Evolutionary conservation across 2,329 filamentous ascomycete species (phyloP), one percentile per base, ranked within the genome.

Genomic region (Hymenoscyphus albidus): DNA sequence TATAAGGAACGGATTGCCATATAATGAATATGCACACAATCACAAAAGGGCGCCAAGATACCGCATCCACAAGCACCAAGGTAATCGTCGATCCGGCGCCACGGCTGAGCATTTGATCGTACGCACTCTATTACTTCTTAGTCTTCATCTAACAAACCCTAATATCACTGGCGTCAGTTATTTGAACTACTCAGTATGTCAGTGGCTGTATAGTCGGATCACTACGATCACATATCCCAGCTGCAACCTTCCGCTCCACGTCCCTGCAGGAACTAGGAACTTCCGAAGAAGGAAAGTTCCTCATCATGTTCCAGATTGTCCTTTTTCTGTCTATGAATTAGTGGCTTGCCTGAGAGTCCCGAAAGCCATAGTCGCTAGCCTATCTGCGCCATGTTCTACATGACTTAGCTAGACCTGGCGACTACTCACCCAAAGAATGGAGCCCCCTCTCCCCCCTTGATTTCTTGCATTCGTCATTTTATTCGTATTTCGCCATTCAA

Each of bases 101-200:
- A 22, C 44, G 44, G 55, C 55, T 57, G 55, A 57, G 35, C 13
- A 51, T 51, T 57, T 38, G 27, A 57, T 57, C 35, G 18, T 10
- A 35, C 35, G 5, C 35, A 35, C 35, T 35, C 35, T 35, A 35
- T 35, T 35, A 35, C n/a, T 27, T 48, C 9, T 48, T 10, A 16
- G 18, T 48, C 44, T 18, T 48, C 18, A 51, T 22, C 44, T 12
- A 51, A 51, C 44, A 51, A 51, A 51, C 44, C 44, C 22, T 51
- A 51, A 12, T 51, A 27, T 22, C n/a, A 51, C 44, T n/a, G 18
- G 44, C 44, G 44, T 51, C 44, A 51, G 22, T 51, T 51, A 10
- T 48, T 18, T 48, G 14, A 48, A 48, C n/a, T n/a, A 27, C 27
- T 27, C 27, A 27, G 27, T 27, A n/a, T 16, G 16, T 48, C 14